Evolutionary conservation across 2,329 filamentous ascomycete genomes (phyloP).

Genomic region (Penicillium sp.): DNA sequence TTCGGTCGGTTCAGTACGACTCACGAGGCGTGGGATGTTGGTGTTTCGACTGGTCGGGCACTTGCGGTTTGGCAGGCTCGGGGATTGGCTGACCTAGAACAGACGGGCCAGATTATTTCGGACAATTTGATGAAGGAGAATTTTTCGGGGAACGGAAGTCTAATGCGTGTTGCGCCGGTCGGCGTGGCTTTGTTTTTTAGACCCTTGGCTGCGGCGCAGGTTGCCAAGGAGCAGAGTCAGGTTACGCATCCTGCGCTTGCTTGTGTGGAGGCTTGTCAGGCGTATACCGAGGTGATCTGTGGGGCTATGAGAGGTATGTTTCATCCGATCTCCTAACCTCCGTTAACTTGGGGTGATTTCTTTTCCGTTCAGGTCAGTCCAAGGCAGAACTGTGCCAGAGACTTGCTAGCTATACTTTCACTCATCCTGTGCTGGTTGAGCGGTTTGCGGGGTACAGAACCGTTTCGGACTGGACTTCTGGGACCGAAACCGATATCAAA

Average conservation of each 20-base stretch:
- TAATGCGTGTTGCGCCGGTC: slow-evolving; percentile 45
- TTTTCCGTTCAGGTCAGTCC: slow-evolving; percentile 7
- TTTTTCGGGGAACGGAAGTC: slow-evolving; percentile 40
- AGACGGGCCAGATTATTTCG: slow-evolving; percentile 20
- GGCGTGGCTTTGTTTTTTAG: slow-evolving; percentile 32
- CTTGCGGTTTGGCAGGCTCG: slow-evolving; percentile 33
- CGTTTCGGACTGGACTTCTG: slow-evolving; percentile 29
- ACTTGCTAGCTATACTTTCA: slow-evolving; percentile 8
- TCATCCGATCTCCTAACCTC: background rate
- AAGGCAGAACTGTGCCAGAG: slow-evolving; percentile 16
- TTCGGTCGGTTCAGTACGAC: slow-evolving; percentile 40
- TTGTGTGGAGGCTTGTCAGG: slow-evolving; percentile 42
- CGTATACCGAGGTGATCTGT: slow-evolving; percentile 37
- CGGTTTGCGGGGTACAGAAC: slow-evolving; percentile 12
- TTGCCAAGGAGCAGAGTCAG: slow-evolving; percentile 28
- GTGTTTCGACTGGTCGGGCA: slow-evolving; percentile 32
- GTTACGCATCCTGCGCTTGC: slow-evolving; percentile 42
- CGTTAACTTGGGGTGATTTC: slow-evolving; percentile 3
- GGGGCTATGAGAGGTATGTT: slow-evolving; percentile 28
- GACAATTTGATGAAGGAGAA: slow-evolving; percentile 16
- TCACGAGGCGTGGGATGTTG: slow-evolving; percentile 42
- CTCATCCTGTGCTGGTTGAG: slow-evolving; percentile 7
- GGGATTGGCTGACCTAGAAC: background rate
- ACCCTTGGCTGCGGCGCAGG: slow-evolving; percentile 20
- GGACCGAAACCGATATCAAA: slow-evolving; percentile 24